Evolutionary conservation across 139 green algal genomes (phyloP).

Genomic region (Picocystis salinarum): DNA sequence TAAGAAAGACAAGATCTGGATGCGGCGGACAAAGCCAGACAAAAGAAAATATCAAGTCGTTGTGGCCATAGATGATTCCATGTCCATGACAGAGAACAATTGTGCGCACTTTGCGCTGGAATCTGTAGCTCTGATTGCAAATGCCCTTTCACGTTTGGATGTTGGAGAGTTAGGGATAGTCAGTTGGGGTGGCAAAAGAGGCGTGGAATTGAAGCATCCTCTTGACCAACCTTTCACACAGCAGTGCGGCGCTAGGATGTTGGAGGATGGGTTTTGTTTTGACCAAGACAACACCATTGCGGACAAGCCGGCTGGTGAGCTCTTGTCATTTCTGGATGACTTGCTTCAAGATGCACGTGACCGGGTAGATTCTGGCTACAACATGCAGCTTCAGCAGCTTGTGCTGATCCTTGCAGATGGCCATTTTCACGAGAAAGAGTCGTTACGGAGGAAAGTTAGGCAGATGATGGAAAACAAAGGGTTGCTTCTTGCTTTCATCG

Average conservation of each 20-base stretch:
- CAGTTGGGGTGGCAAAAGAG: no score
- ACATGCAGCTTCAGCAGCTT: conserved; percentile 61
- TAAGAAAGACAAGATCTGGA: conserved; percentile 97
- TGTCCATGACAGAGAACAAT: conserved; percentile 78
- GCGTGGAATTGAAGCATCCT: conserved; percentile 51
- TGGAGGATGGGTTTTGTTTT: conserved; percentile 34
- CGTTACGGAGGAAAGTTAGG: conserved; percentile 35
- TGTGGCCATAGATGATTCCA: conserved; percentile 69
- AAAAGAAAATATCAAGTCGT: conserved; percentile 90
- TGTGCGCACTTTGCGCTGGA: conserved; percentile 76
- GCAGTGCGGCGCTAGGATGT: conserved; percentile 46
- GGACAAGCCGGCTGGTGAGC: conserved; percentile 68
- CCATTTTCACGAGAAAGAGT: conserved; percentile 89
- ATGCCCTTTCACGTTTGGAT: conserved; percentile 70
- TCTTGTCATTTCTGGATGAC: conserved; percentile 48
- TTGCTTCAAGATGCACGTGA: conserved; percentile 45
- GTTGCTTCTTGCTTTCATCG: conserved; percentile 73
- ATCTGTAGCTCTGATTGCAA: conserved; percentile 60
- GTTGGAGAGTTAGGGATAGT: no score
- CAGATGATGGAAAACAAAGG: background rate
- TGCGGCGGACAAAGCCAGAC: conserved; percentile 76
- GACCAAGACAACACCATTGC: conserved; percentile 85
- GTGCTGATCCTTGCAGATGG: conserved; percentile 92
- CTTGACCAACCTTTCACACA: conserved; percentile 72
- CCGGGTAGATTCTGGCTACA: conserved; percentile 4